Base-by-base conservation (phyloP, 148 eudicot genomes). In the Rhododendron henanense region DNA sequence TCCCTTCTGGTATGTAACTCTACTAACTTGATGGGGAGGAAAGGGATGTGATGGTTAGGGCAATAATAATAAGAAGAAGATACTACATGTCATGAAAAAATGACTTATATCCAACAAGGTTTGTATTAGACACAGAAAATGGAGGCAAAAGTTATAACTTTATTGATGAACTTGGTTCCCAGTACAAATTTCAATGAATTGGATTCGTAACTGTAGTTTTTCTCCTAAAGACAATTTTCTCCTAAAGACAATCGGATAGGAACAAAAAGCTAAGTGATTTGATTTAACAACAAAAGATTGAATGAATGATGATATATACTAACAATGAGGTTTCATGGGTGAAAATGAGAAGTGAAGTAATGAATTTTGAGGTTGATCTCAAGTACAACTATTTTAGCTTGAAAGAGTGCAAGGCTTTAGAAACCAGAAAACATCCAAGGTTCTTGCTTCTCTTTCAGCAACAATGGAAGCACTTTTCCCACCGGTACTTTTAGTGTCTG, bases 381-480 rank as follows among this genome's bases (percentile, higher is more conserved):
- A 55, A 28, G 21, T 48, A 45, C 45, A 44, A 37, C 37, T 8
- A 55, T 74, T 83, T 85, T 81, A 90, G 79, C 84, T 90, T 75
- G 92, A 91, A 84, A 95, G 94, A 15, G 95, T 93, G 95, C 99
- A 96, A 79, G 99, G 99, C 91, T 96, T 95, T 63, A 96, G 84
- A 90, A 96, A 93, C 99, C 99, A 96, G 82, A 96, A 94, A 79
- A 95, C 94, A 88, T 96, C 99, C 87, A 95, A 86, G 63, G 91
- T 73, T 84, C 86, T 87, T 84, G 94, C 91, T 84, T 92, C 96
- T 85, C 87, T 92, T 81, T 93, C 91, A 31, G 86, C 91, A 59
- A 81, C 61, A 65, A 83, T 31, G 57, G 93, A 84, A 87, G 90
- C 89, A 85, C 53, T 83, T 86, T 41, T 87, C 31, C 55, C 61